Conservation (phyloP, 352 stramenopile species). For the Phytophthora citricola region DNA sequence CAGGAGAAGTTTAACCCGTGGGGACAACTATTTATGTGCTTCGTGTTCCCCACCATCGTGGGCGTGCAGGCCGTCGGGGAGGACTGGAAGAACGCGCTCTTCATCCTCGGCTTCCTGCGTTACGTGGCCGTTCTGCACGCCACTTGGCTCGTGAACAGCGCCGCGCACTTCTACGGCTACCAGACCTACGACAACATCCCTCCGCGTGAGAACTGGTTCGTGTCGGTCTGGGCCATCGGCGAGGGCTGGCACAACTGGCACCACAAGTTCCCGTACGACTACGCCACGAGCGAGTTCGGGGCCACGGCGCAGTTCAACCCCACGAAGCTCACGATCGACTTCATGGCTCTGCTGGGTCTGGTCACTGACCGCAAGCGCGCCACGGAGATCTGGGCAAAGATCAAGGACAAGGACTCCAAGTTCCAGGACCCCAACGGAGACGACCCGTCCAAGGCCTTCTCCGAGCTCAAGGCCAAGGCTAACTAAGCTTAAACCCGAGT, state of each 20-base stretch:
- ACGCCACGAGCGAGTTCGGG: conserved; percentile 97
- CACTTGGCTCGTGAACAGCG: conserved; percentile 99
- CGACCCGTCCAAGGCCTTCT: conserved; percentile 59
- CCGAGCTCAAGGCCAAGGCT: conserved; percentile 74
- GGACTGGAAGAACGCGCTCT: conserved; percentile 96
- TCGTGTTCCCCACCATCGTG: conserved; percentile 94
- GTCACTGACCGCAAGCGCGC: conserved; percentile 96
- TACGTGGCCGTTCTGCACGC: conserved; percentile 96
- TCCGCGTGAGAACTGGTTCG: conserved; percentile 97
- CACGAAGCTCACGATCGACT: conserved; percentile 98
- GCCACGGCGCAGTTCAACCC: conserved; percentile 97
- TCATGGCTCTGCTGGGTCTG: conserved; percentile 90
- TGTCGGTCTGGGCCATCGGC: conserved; percentile 95
- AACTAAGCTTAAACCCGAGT: conserved; percentile 50
- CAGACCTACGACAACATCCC: conserved; percentile 97
- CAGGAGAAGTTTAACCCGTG: conserved; percentile 98
- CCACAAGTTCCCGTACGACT: conserved; percentile 99
- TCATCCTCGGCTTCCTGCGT: conserved; percentile 94
- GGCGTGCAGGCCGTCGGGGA: conserved; percentile 90
- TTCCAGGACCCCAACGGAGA: conserved; percentile 65
- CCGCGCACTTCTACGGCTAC: conserved; percentile 98
- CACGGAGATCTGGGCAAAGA: conserved; percentile 95
- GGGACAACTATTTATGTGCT: conserved; percentile 98
- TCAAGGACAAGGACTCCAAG: conserved; percentile 55
- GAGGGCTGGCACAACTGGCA: conserved; percentile 99